Conservation (phyloP, 345 rosid species). For the Gossypium rotundifolium region DNA sequence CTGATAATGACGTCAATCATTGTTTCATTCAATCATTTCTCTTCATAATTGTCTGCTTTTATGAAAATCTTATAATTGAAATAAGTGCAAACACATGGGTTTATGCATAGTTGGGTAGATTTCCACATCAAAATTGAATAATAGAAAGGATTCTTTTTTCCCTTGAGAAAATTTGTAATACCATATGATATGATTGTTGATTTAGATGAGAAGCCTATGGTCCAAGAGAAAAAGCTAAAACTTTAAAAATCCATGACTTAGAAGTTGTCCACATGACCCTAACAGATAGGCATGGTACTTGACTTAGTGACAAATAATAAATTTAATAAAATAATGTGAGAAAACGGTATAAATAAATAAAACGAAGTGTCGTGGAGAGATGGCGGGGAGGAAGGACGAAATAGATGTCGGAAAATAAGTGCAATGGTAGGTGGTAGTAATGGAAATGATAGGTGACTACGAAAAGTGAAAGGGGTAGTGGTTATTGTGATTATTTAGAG, state of each 20-base stretch:
- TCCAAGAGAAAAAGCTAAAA: not conserved
- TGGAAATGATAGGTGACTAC: too few species aligned
- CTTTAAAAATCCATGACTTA: not conserved
- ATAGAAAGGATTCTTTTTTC: not conserved
- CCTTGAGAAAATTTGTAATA: not conserved
- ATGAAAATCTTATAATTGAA: not conserved
- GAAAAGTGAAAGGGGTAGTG: too few species aligned
- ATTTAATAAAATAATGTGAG: too few species aligned
- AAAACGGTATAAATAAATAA: too few species aligned
- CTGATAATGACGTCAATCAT: too few species aligned
- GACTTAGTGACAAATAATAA: not conserved
- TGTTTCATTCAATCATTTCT: too few species aligned
- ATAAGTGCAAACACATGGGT: not conserved
- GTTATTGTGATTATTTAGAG: too few species aligned
- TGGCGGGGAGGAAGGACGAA: too few species aligned
- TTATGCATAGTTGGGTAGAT: not conserved
- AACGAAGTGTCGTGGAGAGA: too few species aligned
- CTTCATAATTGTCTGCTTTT: not conserved
- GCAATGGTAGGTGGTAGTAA: too few species aligned
- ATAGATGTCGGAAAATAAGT: too few species aligned
- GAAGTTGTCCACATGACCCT: not conserved
- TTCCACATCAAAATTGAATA: conserved; percentile 5
- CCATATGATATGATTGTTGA: not conserved
- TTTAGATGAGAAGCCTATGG: not conserved
- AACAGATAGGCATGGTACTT: not conserved